phyloP scores from a whole-genome alignment of 352 stramenopile species.

The Elongisporangium anandrum region DNA sequence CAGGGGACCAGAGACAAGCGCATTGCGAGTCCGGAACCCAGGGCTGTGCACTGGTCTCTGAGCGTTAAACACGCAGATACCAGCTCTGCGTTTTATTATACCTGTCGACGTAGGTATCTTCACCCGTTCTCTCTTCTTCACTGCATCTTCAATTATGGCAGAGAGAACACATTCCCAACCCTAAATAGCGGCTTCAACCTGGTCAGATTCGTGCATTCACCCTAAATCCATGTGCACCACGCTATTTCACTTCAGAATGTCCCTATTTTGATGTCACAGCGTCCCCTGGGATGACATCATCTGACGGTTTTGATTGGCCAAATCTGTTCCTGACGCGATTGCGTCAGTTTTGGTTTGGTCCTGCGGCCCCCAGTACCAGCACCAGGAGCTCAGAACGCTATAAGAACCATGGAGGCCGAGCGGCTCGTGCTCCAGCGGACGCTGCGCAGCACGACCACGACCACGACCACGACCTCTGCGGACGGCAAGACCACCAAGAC shows the following conservation, averaged over 20 bases:
- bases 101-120: background rate
- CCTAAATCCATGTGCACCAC: background rate
- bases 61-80: background rate
- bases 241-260: background rate
- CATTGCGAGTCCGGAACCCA: background rate
- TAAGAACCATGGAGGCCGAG: slow-evolving; percentile 5
- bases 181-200: background rate
- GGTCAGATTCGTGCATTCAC: background rate
- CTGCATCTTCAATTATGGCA: background rate
- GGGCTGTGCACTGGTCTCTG: background rate
- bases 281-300: slow-evolving; percentile 1
- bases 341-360: slow-evolving; percentile 4
- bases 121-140: background rate
- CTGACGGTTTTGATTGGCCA: slow-evolving; percentile 7
- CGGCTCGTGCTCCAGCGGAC: slow-evolving; percentile 29
- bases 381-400: slow-evolving; percentile 9
- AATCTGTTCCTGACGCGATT: slow-evolving; percentile 7
- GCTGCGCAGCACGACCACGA: slow-evolving; percentile 13
- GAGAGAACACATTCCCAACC: background rate
- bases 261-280: slow-evolving; percentile 3
- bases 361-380: background rate
- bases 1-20: background rate
- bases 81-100: background rate
- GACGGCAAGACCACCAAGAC: slow-evolving; percentile 1
- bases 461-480: slow-evolving; percentile 6